phyloP scores from a whole-genome alignment of 768 basidiomycete species.

The Tulasnella sp. region DNA sequence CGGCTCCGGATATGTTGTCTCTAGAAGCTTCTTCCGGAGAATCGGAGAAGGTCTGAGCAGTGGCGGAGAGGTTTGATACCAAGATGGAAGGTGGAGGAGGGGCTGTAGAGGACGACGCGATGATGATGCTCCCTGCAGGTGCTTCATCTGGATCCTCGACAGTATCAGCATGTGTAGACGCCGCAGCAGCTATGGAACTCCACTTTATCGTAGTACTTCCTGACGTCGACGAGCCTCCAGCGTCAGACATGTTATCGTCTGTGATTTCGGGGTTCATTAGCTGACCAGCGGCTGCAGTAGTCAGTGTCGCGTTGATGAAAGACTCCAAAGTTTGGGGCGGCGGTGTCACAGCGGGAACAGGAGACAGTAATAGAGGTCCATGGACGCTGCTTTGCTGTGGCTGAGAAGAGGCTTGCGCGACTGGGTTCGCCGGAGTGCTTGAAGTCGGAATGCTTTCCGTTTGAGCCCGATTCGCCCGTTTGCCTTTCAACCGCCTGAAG shows the following conservation, averaged over 20 bases:
- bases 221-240: not conserved
- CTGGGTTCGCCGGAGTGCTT: not conserved
- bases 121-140: not conserved
- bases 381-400: not conserved
- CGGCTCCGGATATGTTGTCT: not conserved
- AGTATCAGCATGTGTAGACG: not conserved
- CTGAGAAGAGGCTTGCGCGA: not conserved
- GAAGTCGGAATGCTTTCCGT: not conserved
- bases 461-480: not conserved
- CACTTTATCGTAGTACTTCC: slow-evolving; percentile 10
- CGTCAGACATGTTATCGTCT: not conserved
- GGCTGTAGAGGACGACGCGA: not conserved
- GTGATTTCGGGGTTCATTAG: not conserved
- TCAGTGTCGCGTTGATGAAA: not conserved
- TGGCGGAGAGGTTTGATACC: not conserved
- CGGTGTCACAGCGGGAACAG: not conserved
- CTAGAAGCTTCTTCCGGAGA: not conserved
- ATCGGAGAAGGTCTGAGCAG: not conserved
- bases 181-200: not conserved
- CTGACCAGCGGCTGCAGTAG: not conserved
- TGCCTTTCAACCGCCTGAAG: not conserved
- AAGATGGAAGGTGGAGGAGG: slow-evolving; percentile 1
- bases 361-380: not conserved
- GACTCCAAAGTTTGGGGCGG: not conserved
- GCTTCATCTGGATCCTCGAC: not conserved